Conservation (phyloP, 768 basidiomycete genomes). For the Podaxis mareebaensis region DNA sequence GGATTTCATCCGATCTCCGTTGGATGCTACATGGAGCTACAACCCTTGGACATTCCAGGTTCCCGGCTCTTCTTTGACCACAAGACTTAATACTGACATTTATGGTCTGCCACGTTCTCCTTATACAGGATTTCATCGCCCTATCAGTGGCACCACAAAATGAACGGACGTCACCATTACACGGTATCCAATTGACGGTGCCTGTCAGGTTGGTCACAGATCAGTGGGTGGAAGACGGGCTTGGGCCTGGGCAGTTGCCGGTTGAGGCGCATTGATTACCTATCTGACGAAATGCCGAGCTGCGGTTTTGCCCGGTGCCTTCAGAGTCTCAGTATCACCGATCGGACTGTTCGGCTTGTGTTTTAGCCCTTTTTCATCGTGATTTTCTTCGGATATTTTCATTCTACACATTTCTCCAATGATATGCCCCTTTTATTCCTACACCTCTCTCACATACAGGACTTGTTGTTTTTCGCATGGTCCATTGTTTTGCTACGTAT, state of each 20-base stretch:
- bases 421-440: not conserved
- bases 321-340: not conserved
- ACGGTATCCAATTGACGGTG: conserved; percentile 42
- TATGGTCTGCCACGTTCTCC: not conserved
- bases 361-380: not conserved
- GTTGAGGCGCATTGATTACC: not conserved
- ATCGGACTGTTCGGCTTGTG: not conserved
- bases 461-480: too few relatives aligned
- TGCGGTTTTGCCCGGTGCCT: not conserved
- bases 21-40: not conserved
- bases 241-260: not conserved
- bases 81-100: not conserved
- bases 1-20: not conserved
- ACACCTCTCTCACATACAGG: too few relatives aligned
- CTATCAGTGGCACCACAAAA: conserved; percentile 45
- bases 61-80: conserved; percentile 13
- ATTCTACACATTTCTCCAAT: not conserved
- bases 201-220: conserved; percentile 64
- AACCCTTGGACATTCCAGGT: not conserved
- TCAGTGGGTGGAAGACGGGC: conserved; percentile 30
- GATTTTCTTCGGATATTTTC: too few relatives aligned
- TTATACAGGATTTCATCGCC: conserved; percentile 56
- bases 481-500: too few relatives aligned
- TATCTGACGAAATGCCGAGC: not conserved
- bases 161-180: conserved; percentile 34